Percentiles rank a stretch among this genome's conserved stretches.
Evolutionary conservation across 2,329 filamentous ascomycete genomes (phyloP).

Genomic region (Lizonia empirigonia): DNA sequence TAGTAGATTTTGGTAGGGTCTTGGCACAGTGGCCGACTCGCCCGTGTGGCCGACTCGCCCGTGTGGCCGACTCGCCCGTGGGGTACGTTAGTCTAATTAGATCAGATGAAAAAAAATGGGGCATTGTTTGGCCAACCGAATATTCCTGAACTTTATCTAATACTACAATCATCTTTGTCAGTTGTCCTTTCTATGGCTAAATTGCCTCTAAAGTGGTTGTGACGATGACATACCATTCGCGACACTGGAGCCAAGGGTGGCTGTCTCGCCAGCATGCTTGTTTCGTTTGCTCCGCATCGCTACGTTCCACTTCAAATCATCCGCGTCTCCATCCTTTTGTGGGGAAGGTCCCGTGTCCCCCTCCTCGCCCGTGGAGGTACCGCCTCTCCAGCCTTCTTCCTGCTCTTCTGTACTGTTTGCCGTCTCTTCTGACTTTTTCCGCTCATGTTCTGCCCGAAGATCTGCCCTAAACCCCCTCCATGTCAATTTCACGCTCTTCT

Average conservation of each 20-base stretch:
- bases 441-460: constrained; percentile 2
- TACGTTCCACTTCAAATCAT: neutral
- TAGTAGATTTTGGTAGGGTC: too few species aligned
- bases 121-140: neutral
- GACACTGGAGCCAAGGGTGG: too few species aligned
- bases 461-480: constrained; percentile 20
- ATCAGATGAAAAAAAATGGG: too few species aligned
- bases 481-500: constrained; percentile 26
- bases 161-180: neutral
- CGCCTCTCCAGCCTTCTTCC: neutral
- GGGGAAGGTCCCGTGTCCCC: neutral
- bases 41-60: too few species aligned
- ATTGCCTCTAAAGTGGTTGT: neutral
- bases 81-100: too few species aligned
- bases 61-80: too few species aligned
- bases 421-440: neutral
- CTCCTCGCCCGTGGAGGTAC: neutral
- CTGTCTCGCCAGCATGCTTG: too few species aligned
- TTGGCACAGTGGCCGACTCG: too few species aligned
- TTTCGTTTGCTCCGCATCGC: neutral
- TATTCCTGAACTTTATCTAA: neutral
- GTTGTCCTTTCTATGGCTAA: neutral
- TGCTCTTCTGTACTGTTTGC: neutral
- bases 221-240: neutral
- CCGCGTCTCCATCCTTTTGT: neutral